Conservation (phyloP, 1,284 basidiomycete species). For the Trichosporon sp. region DNA sequence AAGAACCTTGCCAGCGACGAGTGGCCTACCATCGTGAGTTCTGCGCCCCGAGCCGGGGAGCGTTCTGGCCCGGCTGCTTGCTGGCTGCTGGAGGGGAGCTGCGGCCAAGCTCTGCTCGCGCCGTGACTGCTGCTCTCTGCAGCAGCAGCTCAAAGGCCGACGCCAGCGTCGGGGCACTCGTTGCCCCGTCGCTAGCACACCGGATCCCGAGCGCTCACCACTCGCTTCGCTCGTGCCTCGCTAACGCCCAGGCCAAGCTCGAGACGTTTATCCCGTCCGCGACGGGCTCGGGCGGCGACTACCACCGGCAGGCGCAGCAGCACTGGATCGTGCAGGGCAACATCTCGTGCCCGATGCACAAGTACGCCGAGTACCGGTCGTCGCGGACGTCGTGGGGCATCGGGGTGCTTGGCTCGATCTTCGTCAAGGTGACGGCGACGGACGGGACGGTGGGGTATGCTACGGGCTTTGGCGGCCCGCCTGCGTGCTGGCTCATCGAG, state of each 20-base stretch:
- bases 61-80: no score
- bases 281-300: slow-evolving; percentile 55
- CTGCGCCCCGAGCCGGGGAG: no score
- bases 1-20: slow-evolving; percentile 2
- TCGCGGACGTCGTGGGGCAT: slow-evolving; percentile 54
- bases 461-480: slow-evolving; percentile 56
- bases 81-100: no score
- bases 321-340: slow-evolving; percentile 50
- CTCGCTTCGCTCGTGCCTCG: neutral
- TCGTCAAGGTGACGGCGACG: slow-evolving; percentile 54
- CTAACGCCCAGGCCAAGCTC: slow-evolving; percentile 36
- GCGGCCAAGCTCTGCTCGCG: no score
- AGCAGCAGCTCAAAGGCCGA: no score
- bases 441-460: slow-evolving; percentile 55
- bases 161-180: neutral
- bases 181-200: no score
- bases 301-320: slow-evolving; percentile 50
- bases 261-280: slow-evolving; percentile 51
- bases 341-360: slow-evolving; percentile 53
- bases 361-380: slow-evolving; percentile 52
- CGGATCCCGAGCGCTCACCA: neutral
- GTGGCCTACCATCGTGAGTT: slow-evolving; percentile 24
- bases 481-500: slow-evolving; percentile 57
- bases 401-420: slow-evolving; percentile 53
- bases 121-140: no score